Base-by-base conservation (phyloP, 1,284 basidiomycete species). In the Heliocybe sulcata region DNA sequence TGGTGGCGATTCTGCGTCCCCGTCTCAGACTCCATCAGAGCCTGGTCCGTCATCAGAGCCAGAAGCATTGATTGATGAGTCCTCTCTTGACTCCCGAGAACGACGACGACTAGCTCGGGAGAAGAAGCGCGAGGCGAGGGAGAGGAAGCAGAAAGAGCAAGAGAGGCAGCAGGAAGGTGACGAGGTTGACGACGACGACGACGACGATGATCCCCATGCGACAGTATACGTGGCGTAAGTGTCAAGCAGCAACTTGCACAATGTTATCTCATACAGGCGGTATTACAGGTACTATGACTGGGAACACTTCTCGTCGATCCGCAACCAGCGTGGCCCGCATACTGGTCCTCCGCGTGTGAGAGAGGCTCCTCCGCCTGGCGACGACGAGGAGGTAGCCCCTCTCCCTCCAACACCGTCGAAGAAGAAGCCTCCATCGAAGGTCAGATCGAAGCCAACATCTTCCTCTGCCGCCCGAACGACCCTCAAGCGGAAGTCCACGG, bases 271-370 rank as follows among this genome's bases (percentile, higher is more conserved):
- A 42, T 42, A 6, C n/a, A 23, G 20, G 45, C 45, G 23, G n/a
- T n/a, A 23, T 35, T 51, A 16, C 63, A 91, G 89, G 31, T 94
- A 94, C 65, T 89, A 94, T 65, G 90, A 92, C 63, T 94, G 90
- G 91, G 91, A 95, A 65, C 93, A 95, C 67, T 95, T 94, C 66
- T 93, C 90, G n/a, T 92, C 89, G 20, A 88, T 95, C 53, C 87
- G 92, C 38, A 94, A 90, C 67, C 71, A 93, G 31, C 77, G 77
- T n/a, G 92, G 92, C 2, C 93, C 93, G 0, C 92, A 94, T 64
- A 73, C 80, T 0, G 93, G 92, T 4, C 72, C 87, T 3, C 92
- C 93, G 2, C 72, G 75, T 54, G 82, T 94, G 11, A 68, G 73
- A 49, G 89, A 92, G 67, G 69, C 74, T 1, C 68, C 74, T 12